Conservation (phyloP, 345 rosid genomes). For the Iberis pinnata region DNA sequence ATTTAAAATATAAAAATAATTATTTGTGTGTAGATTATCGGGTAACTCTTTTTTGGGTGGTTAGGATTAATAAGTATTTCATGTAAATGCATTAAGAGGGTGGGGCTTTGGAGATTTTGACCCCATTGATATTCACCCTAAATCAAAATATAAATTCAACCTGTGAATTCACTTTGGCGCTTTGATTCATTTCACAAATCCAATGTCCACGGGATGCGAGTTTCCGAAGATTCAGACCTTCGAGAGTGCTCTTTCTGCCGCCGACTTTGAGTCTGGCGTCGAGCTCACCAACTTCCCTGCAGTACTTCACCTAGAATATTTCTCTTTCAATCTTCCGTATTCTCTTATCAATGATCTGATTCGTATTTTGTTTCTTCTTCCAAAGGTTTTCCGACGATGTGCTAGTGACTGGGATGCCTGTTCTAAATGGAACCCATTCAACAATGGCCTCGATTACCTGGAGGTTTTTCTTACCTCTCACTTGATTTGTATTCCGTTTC, state of each 20-base stretch:
- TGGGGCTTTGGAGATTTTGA: no score
- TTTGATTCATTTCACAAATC: neutral
- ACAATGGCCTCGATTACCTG: slow-evolving; percentile 68
- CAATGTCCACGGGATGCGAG: slow-evolving; percentile 30
- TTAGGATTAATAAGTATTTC: no score
- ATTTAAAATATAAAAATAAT: no score
- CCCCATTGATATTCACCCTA: no score
- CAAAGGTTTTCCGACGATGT: slow-evolving; percentile 57
- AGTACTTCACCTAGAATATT: slow-evolving; percentile 26
- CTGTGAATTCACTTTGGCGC: no score
- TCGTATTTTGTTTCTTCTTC: slow-evolving; percentile 4
- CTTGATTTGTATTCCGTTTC: neutral
- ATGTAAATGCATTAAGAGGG: no score
- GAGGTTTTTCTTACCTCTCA: slow-evolving; percentile 36
- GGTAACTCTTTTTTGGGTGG: no score
- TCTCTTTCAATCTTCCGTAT: neutral
- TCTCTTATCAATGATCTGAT: neutral
- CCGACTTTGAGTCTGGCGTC: slow-evolving; percentile 47
- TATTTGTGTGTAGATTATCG: no score
- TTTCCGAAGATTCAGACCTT: slow-evolving; percentile 34
- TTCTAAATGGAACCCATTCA: slow-evolving; percentile 58
- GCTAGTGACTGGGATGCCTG: slow-evolving; percentile 55
- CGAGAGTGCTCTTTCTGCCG: slow-evolving; percentile 43
- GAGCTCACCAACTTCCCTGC: slow-evolving; percentile 70
- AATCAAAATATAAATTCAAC: no score